phyloP scores from a whole-genome alignment of 2,329 filamentous ascomycete genomes.

The Juglanconis oblonga region DNA sequence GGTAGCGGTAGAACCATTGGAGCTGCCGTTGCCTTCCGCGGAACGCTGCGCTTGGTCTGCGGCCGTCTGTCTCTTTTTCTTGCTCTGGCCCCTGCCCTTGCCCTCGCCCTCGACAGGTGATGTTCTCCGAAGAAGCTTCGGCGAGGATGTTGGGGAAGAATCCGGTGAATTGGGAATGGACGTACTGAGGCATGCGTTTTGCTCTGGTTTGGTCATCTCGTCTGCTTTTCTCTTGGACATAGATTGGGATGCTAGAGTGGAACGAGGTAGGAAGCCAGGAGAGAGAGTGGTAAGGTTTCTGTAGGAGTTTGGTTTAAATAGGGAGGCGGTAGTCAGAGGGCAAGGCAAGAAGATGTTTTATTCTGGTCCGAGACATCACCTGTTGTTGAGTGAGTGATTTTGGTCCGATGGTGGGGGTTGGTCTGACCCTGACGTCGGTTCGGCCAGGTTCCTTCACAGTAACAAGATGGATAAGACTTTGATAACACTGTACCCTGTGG shows the following conservation, averaged over 20 bases:
- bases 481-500: no score
- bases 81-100: not conserved
- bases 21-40: not conserved
- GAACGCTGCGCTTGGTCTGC: not conserved
- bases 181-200: constrained; percentile 63
- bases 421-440: constrained; percentile 8
- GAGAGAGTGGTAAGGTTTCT: not conserved
- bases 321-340: not conserved
- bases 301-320: constrained; percentile 16
- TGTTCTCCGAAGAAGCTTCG: no score
- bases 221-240: constrained; percentile 21
- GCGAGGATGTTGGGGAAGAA: constrained; percentile 13
- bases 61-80: not conserved
- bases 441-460: not conserved
- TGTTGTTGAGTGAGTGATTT: constrained; percentile 18
- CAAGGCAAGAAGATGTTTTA: not conserved
- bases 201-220: constrained; percentile 53
- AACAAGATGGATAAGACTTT: not conserved
- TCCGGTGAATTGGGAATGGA: constrained; percentile 32
- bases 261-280: not conserved
- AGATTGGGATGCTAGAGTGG: not conserved
- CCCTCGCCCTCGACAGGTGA: not conserved
- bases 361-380: constrained; percentile 8
- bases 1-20: constrained; percentile 7
- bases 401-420: constrained; percentile 16